Evolutionary conservation across 371 early-diverging fungal genomes (phyloP).

Genomic region (Mycotypha africana): DNA sequence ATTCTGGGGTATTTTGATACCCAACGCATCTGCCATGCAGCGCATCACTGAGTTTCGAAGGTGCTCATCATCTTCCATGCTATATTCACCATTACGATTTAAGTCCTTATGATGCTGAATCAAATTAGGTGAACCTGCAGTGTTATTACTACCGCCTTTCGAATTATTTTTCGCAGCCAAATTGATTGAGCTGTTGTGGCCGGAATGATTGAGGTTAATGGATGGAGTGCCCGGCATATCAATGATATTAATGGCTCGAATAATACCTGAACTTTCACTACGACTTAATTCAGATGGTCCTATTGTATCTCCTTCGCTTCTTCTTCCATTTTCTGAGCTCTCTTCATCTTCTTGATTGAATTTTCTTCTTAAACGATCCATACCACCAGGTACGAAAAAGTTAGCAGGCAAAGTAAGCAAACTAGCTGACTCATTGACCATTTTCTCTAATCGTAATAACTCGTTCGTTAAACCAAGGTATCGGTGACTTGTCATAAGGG

Average conservation of each 20-base stretch:
- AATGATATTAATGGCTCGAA: conserved; percentile 33
- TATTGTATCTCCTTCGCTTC: no score
- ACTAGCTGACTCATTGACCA: conserved; percentile 68
- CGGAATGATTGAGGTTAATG: conserved; percentile 10
- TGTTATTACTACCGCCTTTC: background rate
- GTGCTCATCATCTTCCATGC: conserved; percentile 59
- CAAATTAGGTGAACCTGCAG: conserved; percentile 3
- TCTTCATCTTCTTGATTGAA: conserved; percentile 35
- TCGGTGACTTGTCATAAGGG: conserved; percentile 84
- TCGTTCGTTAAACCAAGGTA: conserved; percentile 92
- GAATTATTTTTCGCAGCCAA: no score
- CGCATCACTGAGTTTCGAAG: conserved; percentile 60
- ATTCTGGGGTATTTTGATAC: conserved; percentile 10
- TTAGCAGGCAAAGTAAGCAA: conserved; percentile 44
- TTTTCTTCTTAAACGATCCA: conserved; percentile 65
- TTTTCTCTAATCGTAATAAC: conserved; percentile 74
- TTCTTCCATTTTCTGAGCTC: conserved; percentile 14
- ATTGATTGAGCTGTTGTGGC: no score
- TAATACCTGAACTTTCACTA: conserved; percentile 27
- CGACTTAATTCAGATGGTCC: conserved; percentile 21
- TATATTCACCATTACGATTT: conserved; percentile 35
- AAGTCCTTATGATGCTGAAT: conserved; percentile 14
- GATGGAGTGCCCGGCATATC: conserved; percentile 31
- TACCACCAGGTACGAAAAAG: conserved; percentile 59
- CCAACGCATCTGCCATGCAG: conserved; percentile 49